Conservation (phyloP, 805 yeast species). For the Maudiozyma barnettii region DNA sequence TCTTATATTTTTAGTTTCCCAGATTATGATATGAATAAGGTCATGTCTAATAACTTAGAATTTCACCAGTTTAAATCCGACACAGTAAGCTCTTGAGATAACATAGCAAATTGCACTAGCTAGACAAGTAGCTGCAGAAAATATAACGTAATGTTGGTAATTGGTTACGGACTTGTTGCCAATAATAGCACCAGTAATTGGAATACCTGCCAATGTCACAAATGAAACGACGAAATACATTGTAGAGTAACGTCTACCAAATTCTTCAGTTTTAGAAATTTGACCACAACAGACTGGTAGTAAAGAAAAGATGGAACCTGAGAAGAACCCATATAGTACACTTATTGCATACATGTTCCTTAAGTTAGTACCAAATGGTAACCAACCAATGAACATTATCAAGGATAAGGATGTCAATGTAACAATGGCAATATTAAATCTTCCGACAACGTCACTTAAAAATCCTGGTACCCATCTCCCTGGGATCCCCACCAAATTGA, state of each 20-base stretch:
- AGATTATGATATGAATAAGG: too few relatives aligned
- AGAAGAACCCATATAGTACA: conserved; percentile 41
- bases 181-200: conserved; percentile 42
- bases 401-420: conserved; percentile 26
- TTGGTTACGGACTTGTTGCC: conserved; percentile 28
- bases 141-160: conserved; percentile 33
- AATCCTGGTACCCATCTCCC: conserved; percentile 39
- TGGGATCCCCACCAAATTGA: conserved; percentile 34
- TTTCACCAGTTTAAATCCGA: conserved; percentile 34
- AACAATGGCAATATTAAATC: conserved; percentile 42
- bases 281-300: conserved; percentile 53
- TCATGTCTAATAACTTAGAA: conserved; percentile 9
- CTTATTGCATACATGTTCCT: conserved; percentile 36
- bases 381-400: conserved; percentile 31
- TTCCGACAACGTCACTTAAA: conserved; percentile 39
- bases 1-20: too few relatives aligned
- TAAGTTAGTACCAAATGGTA: conserved; percentile 29
- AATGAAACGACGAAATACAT: conserved; percentile 51
- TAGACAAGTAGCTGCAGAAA: conserved; percentile 31
- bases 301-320: conserved; percentile 46
- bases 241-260: conserved; percentile 47
- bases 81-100: conserved; percentile 36
- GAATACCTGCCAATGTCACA: conserved; percentile 41
- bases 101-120: conserved; percentile 34
- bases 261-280: conserved; percentile 42